phyloP scores from a whole-genome alignment of 1,139 yeast genomes.

The Geotrichum fermentans region DNA sequence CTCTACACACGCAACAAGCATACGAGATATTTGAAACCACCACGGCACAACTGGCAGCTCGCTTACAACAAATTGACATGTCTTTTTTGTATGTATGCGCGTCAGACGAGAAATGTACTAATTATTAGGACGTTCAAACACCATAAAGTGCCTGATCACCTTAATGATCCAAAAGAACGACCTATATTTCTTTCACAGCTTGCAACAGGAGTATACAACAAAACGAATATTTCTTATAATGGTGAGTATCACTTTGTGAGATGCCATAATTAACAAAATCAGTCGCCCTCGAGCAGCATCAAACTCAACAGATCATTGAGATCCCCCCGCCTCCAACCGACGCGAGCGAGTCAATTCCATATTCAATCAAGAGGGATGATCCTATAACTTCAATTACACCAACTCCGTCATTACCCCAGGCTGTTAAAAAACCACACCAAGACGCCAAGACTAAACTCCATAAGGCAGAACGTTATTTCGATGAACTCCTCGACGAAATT shows the following conservation, averaged over 20 bases:
- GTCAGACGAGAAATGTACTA: neutral
- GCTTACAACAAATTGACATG: slow-evolving; percentile 12
- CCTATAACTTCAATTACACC: slow-evolving; percentile 18
- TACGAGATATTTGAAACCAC: slow-evolving; percentile 6
- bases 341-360: slow-evolving; percentile 13
- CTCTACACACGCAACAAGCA: slow-evolving; percentile 9
- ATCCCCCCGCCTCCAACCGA: slow-evolving; percentile 17
- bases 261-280: neutral
- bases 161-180: slow-evolving; percentile 6
- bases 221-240: slow-evolving; percentile 6
- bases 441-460: slow-evolving; percentile 17
- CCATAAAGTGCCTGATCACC: slow-evolving; percentile 15
- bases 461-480: slow-evolving; percentile 17
- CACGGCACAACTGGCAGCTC: slow-evolving; percentile 11
- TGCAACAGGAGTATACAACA: slow-evolving; percentile 13
- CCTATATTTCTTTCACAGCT: slow-evolving; percentile 15
- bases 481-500: slow-evolving; percentile 22
- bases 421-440: slow-evolving; percentile 6
- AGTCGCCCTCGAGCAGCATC: slow-evolving; percentile 17
- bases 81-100: slow-evolving; percentile 16
- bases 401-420: slow-evolving; percentile 4
- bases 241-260: slow-evolving; percentile 12
- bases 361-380: slow-evolving; percentile 17
- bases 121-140: slow-evolving; percentile 17
- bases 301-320: slow-evolving; percentile 14